Conservation (phyloP, 2,329 filamentous ascomycete genomes). For the Remersonia thermophila region DNA sequence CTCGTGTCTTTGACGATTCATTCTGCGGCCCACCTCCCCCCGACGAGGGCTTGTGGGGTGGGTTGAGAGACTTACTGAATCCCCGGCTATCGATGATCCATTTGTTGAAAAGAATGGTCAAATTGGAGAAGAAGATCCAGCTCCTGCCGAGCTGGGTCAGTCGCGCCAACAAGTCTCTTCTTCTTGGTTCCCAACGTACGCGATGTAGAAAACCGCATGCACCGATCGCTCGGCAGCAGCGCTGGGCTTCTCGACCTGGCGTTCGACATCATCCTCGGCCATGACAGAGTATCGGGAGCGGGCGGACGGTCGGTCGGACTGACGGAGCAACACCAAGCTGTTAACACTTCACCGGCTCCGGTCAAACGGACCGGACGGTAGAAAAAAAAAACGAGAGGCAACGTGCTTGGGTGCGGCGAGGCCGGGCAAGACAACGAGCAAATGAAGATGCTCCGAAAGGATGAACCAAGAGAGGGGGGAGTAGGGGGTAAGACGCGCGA, state of each 20-base stretch:
- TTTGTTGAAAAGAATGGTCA: conserved; percentile 87
- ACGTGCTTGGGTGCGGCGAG: too few relatives aligned
- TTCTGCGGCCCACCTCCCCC: conserved; percentile 10
- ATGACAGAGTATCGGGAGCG: too few relatives aligned
- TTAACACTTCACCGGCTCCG: too few relatives aligned
- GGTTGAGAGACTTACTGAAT: conserved; percentile 48
- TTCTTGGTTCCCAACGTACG: conserved; percentile 20
- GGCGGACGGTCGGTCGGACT: too few relatives aligned
- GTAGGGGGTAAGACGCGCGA: too few relatives aligned
- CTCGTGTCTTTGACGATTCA: neutral
- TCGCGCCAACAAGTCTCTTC: neutral
- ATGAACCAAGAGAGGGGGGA: too few relatives aligned
- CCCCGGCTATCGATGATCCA: conserved; percentile 65
- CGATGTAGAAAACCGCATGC: conserved; percentile 27
- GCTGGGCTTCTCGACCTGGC: conserved; percentile 20
- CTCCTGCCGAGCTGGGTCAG: conserved; percentile 26
- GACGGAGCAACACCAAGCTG: too few relatives aligned
- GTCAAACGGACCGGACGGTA: too few relatives aligned
- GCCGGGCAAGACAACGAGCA: too few relatives aligned
- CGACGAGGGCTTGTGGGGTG: too few relatives aligned
- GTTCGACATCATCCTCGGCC: conserved; percentile 13
- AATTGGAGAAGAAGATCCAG: conserved; percentile 78
- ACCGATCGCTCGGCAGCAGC: conserved; percentile 10
- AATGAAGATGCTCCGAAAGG: too few relatives aligned
- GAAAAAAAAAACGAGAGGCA: too few relatives aligned